Conservation (phyloP, 2,329 filamentous ascomycete genomes). For the Botrytis aclada region DNA sequence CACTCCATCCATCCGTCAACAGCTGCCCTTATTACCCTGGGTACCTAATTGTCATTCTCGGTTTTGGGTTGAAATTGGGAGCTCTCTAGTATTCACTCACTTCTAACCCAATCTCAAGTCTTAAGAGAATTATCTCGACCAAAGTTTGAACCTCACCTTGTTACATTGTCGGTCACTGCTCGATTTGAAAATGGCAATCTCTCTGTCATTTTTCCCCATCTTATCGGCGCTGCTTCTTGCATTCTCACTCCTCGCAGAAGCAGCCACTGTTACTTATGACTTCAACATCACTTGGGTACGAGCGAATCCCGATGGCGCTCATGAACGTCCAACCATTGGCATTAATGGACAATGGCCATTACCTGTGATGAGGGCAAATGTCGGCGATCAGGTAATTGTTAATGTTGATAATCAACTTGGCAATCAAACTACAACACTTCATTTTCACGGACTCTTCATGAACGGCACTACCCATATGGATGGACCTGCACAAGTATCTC, state of each 20-base stretch:
- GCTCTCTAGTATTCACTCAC: not conserved
- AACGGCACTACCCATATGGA: slow-evolving; percentile 68
- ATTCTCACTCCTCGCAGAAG: slow-evolving; percentile 38
- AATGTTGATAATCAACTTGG: slow-evolving; percentile 41
- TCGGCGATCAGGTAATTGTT: slow-evolving; percentile 54
- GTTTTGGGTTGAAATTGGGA: not conserved
- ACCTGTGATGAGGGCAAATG: slow-evolving; percentile 59
- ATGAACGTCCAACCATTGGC: slow-evolving; percentile 65
- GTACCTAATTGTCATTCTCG: no score
- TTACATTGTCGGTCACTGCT: not conserved
- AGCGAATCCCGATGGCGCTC: slow-evolving; percentile 67
- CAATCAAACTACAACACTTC: slow-evolving; percentile 61
- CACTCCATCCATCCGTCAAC: not conserved
- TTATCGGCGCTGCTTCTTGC: slow-evolving; percentile 35
- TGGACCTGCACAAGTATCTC: slow-evolving; percentile 62
- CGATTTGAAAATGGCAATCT: slow-evolving; percentile 41
- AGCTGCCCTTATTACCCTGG: not conserved
- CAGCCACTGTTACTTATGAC: slow-evolving; percentile 54
- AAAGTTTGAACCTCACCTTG: not conserved
- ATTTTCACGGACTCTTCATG: slow-evolving; percentile 71
- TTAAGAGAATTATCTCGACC: not conserved
- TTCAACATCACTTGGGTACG: slow-evolving; percentile 70
- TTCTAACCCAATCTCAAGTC: not conserved
- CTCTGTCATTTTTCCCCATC: slow-evolving; percentile 44
- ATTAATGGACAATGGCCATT: slow-evolving; percentile 77